Evolutionary conservation across 164 flowering plant genomes (phyloP).

Genomic region (Berberis vulgaris): DNA sequence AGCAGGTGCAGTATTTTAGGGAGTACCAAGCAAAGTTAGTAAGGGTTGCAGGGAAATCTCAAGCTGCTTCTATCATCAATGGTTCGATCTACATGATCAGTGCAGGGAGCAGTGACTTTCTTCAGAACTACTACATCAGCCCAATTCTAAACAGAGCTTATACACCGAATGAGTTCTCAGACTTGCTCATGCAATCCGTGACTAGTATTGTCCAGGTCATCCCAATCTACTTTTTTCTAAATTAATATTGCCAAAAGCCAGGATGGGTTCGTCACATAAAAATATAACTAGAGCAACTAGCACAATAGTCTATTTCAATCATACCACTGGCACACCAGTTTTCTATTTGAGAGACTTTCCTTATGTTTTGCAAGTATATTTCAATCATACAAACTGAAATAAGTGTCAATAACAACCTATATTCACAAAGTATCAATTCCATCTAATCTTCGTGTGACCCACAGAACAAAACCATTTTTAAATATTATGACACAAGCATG

Average conservation of each 20-base stretch:
- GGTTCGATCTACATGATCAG: slow-evolving; percentile 64
- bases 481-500: too few species aligned
- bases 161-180: slow-evolving; percentile 56
- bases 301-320: too few species aligned
- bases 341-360: too few species aligned
- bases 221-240: neutral
- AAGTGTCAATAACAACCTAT: too few species aligned
- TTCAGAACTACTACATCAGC: slow-evolving; percentile 40
- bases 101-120: slow-evolving; percentile 82
- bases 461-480: too few species aligned
- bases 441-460: too few species aligned
- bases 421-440: too few species aligned
- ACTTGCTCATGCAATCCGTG: slow-evolving; percentile 54
- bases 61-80: slow-evolving; percentile 45
- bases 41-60: slow-evolving; percentile 39
- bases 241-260: neutral
- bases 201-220: slow-evolving; percentile 54
- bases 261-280: too few species aligned
- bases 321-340: too few species aligned
- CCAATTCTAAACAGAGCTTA: slow-evolving; percentile 43
- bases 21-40: slow-evolving; percentile 53
- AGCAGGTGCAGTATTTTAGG: slow-evolving; percentile 65
- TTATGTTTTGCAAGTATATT: too few species aligned
- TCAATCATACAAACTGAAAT: too few species aligned
- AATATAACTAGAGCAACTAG: too few species aligned